Evolutionary conservation across 1,284 basidiomycete species (phyloP), one percentile per base, ranked within the genome.

Genomic region (Cerioporus squamosus): DNA sequence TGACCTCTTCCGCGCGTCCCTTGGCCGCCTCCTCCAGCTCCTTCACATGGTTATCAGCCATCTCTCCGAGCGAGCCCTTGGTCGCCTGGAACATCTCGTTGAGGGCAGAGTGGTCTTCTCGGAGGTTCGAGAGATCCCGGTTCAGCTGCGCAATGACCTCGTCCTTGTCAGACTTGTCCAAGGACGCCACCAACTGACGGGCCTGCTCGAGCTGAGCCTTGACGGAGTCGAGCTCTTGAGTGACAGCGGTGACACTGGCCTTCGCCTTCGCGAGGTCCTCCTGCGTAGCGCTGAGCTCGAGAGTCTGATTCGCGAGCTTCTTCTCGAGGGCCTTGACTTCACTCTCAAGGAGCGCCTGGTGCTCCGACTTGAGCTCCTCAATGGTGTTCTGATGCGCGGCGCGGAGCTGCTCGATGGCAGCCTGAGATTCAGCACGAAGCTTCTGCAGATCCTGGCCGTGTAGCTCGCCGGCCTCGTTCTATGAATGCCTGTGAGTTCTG

Each of bases 191-290:
- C 31, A 72, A 63, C 44, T 68, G 67, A 44, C 80, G 82, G 22
- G 84, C 82, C 47, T 84, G 83, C 60, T 90, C 87, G 7, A 88
- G 78, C 68, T 93, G 89, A 33, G 77, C 71, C 51, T 80, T 84
- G 36, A 90, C 72, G 10, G 63, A 76, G 55, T 82, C 81, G 14
- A 85, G 72, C 64, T 91, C 88, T 3, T 78, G 70, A 18, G 78
- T 78, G 44, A 83, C 76, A 5, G 79, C 62, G 20, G 85, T 81
- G 14, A 85, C 68, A 17, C 80, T 74, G 1, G 80, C 70, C 73
- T 93, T 94, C 8, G 89, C 81, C 75, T 92, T 93, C 2, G 79
- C 70, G 39, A 94, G 84, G 68, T 93, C 92, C 60, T 93, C 91
- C 66, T 87, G 84, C 0, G 92, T 91, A 9, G 90, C 92, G 69